A percentile compares a stretch with the other conserved stretches of the same genome.
Evolutionary conservation across 768 basidiomycete genomes (phyloP).

Genomic region (Kwoniella mangroviensis): DNA sequence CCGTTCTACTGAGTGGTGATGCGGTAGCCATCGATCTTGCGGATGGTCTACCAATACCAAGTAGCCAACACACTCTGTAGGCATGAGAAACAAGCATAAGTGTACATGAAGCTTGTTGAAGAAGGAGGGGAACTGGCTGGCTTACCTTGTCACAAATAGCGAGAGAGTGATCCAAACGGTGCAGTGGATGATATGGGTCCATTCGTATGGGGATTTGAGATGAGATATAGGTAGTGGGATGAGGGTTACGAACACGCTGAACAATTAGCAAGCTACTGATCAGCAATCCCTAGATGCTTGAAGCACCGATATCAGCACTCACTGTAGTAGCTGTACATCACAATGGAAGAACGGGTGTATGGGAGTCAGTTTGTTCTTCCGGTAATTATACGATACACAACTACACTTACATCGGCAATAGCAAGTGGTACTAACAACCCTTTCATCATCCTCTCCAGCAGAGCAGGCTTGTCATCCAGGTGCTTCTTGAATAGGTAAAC

Average conservation of each 20-base stretch:
- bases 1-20: not conserved
- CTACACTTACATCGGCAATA: conserved; percentile 46
- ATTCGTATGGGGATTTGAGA: conserved; percentile 37
- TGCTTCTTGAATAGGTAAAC: conserved; percentile 40
- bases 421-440: conserved; percentile 53
- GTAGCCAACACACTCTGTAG: conserved; percentile 11
- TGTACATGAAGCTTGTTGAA: not conserved
- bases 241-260: conserved; percentile 46
- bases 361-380: not conserved
- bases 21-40: conserved; percentile 12
- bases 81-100: not conserved
- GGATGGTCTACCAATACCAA: conserved; percentile 16
- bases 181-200: conserved; percentile 52
- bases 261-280: not conserved
- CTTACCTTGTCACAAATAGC: conserved; percentile 40
- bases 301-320: not conserved
- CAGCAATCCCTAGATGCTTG: not conserved
- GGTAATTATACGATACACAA: not conserved
- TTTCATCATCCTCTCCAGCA: conserved; percentile 50
- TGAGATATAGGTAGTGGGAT: conserved; percentile 47
- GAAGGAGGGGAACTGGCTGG: not conserved
- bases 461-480: conserved; percentile 29
- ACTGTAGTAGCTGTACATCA: conserved; percentile 31
- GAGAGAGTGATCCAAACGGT: conserved; percentile 50
- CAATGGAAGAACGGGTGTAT: not conserved